phyloP scores from a whole-genome alignment of 345 rosid genomes.

The Trapa incisa region DNA sequence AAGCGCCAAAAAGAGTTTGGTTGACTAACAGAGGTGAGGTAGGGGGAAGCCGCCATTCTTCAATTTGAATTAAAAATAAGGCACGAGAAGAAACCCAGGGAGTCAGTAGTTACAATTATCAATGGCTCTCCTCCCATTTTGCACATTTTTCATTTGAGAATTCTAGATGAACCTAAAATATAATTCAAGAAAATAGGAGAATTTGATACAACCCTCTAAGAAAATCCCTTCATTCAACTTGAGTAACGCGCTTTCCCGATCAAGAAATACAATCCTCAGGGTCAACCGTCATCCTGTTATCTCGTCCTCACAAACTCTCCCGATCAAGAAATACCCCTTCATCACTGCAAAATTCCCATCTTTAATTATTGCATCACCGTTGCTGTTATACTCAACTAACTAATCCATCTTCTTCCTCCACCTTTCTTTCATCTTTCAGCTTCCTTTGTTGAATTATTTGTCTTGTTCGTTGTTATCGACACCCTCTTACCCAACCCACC shows the following conservation, averaged over 20 bases:
- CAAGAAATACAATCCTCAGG: neutral
- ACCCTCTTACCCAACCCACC: too few species aligned
- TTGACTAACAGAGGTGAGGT: neutral
- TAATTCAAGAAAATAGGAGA: neutral
- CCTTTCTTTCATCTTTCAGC: neutral
- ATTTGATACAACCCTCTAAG: conserved; percentile 6
- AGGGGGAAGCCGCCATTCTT: neutral
- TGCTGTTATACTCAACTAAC: neutral
- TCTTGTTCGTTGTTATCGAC: neutral
- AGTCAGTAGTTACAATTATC: conserved; percentile 1
- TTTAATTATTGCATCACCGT: neutral
- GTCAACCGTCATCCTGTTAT: neutral
- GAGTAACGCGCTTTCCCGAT: conserved; percentile 3
- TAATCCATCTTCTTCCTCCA: neutral
- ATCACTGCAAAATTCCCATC: neutral
- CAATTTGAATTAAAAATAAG: neutral
- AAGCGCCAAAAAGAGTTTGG: neutral
- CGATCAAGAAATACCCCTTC: neutral
- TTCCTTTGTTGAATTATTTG: neutral
- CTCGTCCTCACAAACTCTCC: neutral
- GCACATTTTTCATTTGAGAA: neutral
- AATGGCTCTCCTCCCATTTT: neutral
- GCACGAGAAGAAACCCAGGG: neutral
- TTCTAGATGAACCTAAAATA: neutral
- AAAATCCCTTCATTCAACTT: conserved; percentile 13